Base-by-base conservation (phyloP, 805 yeast species). In the Starmerella cellae region DNA sequence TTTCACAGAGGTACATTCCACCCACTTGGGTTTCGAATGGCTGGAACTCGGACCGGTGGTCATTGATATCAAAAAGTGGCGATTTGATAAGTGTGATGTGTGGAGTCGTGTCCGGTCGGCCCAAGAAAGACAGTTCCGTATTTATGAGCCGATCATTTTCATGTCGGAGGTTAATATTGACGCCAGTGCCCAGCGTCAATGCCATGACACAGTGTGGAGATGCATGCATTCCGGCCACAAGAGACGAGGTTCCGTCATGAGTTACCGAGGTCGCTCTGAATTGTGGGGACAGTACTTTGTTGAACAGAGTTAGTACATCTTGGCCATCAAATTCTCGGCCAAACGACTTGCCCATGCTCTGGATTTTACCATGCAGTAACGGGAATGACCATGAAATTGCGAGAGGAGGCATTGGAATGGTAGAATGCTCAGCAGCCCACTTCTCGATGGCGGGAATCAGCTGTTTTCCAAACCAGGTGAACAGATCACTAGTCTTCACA, bases 351-450 rank as follows among this genome's bases (percentile, higher is more conserved):
- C 57, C 57, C 56, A 54, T 51, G 14, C 44, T 38, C 16, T 37
- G 39, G n/a, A 51, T 36, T 4, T 35, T 26, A n/a, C 57, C 55
- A 2, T 39, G 14, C 1, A 38, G 26, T 14, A 54, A 43, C 31
- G 57, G 57, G 33, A 54, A 54, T n/a, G 57, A 50, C 57, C 56
- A 52, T 13, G 55, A 49, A 8, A 54, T 35, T 5, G 47, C 48
- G 17, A 51, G 16, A 19, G 17, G 33, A 13, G 33, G 38, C n/a
- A n/a, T n/a, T n/a, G n/a, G n/a, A 26, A 16, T 3, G 5, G 21
- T 4, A 11, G 17, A 14, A 20, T 9, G 2, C n/a, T 19, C 26
- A 3, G 35, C 10, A 2, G 6, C 14, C 24, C 26, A 6, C 26
- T 20, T 23, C 18, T 36, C 31, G 21, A 41, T 30, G 26, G 21